Base-by-base conservation (phyloP, 257 asterid species). In the Solanum ahanhuiri region DNA sequence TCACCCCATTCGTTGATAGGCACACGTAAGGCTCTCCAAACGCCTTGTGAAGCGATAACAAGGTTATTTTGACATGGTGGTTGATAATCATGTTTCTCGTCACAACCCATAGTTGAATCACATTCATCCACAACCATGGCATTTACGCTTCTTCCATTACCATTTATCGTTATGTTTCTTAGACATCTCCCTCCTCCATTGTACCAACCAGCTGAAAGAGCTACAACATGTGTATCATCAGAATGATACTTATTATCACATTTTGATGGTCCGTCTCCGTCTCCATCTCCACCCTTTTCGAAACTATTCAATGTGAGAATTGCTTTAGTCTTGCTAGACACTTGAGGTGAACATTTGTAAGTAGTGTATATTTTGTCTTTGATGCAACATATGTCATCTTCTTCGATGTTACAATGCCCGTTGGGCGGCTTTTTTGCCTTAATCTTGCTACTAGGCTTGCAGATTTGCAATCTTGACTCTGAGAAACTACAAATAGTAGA, bases 131-230 rank as follows among this genome's bases (percentile, higher is more conserved):
- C 92, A 8, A 90, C 95, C 93, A 87, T 92, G 1, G 93, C 94
- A 1, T 20, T 83, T 45, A 90, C 91, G n/a, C 91, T 93, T 64
- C 28, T 86, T 7, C 94, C 94, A 76, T 92, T 90, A 4, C 81
- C 92, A 10, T 70, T 30, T 28, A 93, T 88, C 3, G 85, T 86
- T 15, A 93, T 81, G 35, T 89, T 88, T 0, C 88, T 71, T 2
- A 87, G 79, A 70, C 95, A 91, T 18, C 95, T 86, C n/a, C 37
- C 77, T 57, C 88, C 87, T 2, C 89, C 88, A 20, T 43, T 89
- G 91, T 87, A 90, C 93, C 94, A 93, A 3, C 95, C 94, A 0
- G 92, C 89, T 1, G 95, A 93, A 22, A 90, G 88, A 0, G 95
- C 93, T 17, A 91, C 92, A 0, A 93, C 76, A 0, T 89, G 92